These are phyloP conservation scores for Paramyrothecium roridum DNA, from an alignment of 2,329 filamentous ascomycete genomes.

Conservation along the genomic window DNA sequence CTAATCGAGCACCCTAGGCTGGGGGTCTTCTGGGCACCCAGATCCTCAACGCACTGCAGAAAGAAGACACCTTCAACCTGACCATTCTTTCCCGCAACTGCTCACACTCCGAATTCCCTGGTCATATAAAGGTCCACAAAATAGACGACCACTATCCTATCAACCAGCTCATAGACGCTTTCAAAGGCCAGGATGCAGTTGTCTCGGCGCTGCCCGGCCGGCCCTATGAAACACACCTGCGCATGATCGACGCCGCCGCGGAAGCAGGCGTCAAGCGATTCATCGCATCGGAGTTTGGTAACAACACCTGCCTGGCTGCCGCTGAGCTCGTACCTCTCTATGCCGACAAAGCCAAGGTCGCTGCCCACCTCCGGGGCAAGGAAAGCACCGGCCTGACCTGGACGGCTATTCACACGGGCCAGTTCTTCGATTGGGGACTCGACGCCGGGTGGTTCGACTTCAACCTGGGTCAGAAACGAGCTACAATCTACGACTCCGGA, in stretches of 20 bases:
- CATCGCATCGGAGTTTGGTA: constrained; percentile 45
- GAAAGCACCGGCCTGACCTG: constrained; percentile 39
- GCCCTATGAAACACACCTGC: constrained; percentile 33
- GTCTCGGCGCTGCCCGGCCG: constrained; percentile 34
- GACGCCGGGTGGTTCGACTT: constrained; percentile 17
- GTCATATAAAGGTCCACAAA: constrained; percentile 2
- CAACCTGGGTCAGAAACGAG: constrained; percentile 34
- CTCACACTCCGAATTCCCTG: constrained; percentile 5
- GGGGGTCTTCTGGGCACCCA: constrained; percentile 6
- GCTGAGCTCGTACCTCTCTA: constrained; percentile 1
- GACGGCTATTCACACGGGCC: constrained; percentile 46
- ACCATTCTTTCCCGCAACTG: constrained; percentile 6
- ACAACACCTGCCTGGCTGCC: constrained; percentile 1
- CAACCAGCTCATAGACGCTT: constrained; percentile 7
- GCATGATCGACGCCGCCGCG: constrained; percentile 49
- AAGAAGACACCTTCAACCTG: constrained; percentile 3
- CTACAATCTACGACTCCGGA: constrained; percentile 10
- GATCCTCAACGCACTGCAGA: constrained; percentile 2
- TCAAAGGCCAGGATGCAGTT: constrained; percentile 12
- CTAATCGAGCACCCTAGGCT: background rate
- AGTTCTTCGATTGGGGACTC: constrained; percentile 48
- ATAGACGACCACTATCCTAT: constrained; percentile 2
- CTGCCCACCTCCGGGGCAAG: constrained; percentile 15
- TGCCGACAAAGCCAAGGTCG: constrained; percentile 1
- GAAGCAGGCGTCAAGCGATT: constrained; percentile 27